Evolutionary conservation across 169 alveolate species (phyloP).

Genomic region (Miamiensis avidus): DNA sequence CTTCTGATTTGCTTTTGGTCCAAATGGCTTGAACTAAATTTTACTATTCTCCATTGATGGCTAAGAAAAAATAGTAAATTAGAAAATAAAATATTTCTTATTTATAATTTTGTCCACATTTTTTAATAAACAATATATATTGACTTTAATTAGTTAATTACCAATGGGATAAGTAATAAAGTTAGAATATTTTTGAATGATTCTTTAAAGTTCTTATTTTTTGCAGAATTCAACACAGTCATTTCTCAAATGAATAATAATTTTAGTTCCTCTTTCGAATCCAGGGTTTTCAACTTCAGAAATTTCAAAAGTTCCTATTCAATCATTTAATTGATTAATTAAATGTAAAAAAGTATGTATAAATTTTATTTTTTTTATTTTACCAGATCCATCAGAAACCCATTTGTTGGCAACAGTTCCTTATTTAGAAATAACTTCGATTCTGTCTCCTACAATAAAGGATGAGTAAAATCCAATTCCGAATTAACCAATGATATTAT

Average conservation of each 20-base stretch:
- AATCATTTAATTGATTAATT: conserved; percentile 36
- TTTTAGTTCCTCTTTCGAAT: conserved; percentile 90
- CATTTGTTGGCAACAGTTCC: conserved; percentile 39
- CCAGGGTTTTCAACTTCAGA: conserved; percentile 55
- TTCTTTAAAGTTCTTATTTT: conserved; percentile 71
- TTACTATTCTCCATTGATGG: conserved; percentile 61
- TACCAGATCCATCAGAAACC: conserved; percentile 41
- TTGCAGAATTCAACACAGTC: conserved; percentile 86
- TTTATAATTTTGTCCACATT: too few species aligned
- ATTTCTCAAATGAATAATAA: conserved; percentile 88
- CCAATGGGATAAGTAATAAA: conserved; percentile 91
- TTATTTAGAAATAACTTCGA: conserved; percentile 84
- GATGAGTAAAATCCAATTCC: conserved; percentile 93
- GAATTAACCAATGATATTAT: conserved; percentile 89
- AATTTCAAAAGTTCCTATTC: conserved; percentile 71
- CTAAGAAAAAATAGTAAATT: neutral
- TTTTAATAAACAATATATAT: too few species aligned
- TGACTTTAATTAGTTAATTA: too few species aligned
- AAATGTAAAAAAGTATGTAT: neutral
- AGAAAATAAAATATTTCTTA: conserved; percentile 1
- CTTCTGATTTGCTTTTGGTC: conserved; percentile 82
- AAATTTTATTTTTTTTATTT: too few species aligned
- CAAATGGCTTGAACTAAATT: conserved; percentile 65
- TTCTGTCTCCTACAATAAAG: conserved; percentile 91
- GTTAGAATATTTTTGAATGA: conserved; percentile 90